phyloP scores from a whole-genome alignment of 768 basidiomycete species.

The Tremella yokohamensis region DNA sequence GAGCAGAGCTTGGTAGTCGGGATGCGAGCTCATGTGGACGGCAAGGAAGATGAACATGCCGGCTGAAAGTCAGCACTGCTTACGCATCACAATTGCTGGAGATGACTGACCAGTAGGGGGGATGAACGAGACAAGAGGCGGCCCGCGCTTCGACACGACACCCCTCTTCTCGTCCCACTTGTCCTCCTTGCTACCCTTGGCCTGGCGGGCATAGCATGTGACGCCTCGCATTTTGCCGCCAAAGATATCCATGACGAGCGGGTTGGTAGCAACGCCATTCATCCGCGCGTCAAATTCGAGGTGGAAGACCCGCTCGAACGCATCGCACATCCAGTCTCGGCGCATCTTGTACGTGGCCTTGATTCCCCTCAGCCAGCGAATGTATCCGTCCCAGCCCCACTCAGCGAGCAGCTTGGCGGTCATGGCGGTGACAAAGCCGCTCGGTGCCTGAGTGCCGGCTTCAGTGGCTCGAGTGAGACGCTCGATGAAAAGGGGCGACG shows the following conservation, averaged over 20 bases:
- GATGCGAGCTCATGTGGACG: slow-evolving; percentile 62
- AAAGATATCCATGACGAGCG: slow-evolving; percentile 49
- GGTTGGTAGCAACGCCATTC: slow-evolving; percentile 20
- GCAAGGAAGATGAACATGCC: slow-evolving; percentile 76
- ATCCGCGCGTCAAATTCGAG: slow-evolving; percentile 52
- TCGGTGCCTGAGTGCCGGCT: slow-evolving; percentile 65
- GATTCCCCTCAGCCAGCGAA: slow-evolving; percentile 72
- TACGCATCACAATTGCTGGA: background rate
- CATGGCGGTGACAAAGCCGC: slow-evolving; percentile 63
- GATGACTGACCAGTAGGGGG: slow-evolving; percentile 57
- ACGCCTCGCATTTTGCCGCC: slow-evolving; percentile 52
- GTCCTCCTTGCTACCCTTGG: slow-evolving; percentile 21
- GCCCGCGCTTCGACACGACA: slow-evolving; percentile 24
- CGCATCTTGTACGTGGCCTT: slow-evolving; percentile 50
- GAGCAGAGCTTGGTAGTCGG: slow-evolving; percentile 50
- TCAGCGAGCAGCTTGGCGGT: slow-evolving; percentile 61
- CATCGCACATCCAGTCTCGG: slow-evolving; percentile 57
- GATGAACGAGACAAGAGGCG: slow-evolving; percentile 63
- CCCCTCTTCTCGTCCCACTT: slow-evolving; percentile 54
- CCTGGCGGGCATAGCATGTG: slow-evolving; percentile 54
- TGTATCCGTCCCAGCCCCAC: slow-evolving; percentile 70
- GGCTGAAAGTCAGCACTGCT: slow-evolving; percentile 45
- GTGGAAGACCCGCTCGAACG: slow-evolving; percentile 63
- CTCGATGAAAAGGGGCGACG: slow-evolving; percentile 71
- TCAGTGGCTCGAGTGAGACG: slow-evolving; percentile 68